Evolutionary conservation across 257 asterid species (phyloP).

Genomic region (Solanum sejunctum): DNA sequence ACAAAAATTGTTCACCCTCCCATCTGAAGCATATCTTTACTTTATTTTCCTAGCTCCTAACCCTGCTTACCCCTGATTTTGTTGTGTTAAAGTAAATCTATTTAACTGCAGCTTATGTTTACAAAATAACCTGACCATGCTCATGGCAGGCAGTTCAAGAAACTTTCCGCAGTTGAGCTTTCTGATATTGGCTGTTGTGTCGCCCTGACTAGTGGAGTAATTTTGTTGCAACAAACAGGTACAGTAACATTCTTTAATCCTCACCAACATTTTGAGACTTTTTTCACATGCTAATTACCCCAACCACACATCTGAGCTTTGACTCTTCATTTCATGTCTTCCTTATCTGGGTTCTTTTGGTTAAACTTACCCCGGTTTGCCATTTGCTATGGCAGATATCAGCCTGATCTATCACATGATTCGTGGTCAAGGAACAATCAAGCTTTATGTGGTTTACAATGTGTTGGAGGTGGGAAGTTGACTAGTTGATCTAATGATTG

Average conservation of each 20-base stretch:
- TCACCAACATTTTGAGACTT: background rate
- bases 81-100: background rate
- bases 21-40: background rate
- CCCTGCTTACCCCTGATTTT: background rate
- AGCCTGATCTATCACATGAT: constrained; percentile 99
- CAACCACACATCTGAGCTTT: background rate
- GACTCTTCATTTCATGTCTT: background rate
- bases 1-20: background rate
- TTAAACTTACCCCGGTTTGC: background rate
- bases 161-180: constrained; percentile 76
- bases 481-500: constrained; percentile 6
- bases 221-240: constrained; percentile 92
- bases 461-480: constrained; percentile 71
- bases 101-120: constrained; percentile 6
- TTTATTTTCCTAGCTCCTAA: background rate
- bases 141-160: constrained; percentile 97
- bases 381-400: constrained; percentile 50
- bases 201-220: constrained; percentile 59
- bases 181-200: constrained; percentile 85
- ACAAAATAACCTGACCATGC: constrained; percentile 49
- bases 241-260: background rate
- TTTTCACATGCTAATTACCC: background rate
- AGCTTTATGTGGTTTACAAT: constrained; percentile 95
- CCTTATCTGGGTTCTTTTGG: background rate
- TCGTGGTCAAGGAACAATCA: constrained; percentile 96